Percentiles rank a stretch among this genome's conserved stretches.
Conservation (phyloP, 1,284 basidiomycete species). For the Cryptococcus depauperatus region DNA sequence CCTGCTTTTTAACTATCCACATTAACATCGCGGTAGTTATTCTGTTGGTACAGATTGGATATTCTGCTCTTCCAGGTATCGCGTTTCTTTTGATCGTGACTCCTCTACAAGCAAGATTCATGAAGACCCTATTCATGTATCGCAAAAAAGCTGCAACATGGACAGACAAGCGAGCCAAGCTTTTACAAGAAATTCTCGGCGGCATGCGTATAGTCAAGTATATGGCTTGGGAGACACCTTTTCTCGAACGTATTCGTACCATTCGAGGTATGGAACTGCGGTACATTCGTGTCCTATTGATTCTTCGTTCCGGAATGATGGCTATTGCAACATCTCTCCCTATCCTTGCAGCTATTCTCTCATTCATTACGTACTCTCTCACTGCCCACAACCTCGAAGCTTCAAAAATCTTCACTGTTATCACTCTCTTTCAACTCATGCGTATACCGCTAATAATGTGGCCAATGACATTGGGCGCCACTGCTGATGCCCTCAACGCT, state of each 20-base stretch:
- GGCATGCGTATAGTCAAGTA: conserved; percentile 87
- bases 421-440: conserved; percentile 63
- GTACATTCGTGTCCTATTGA: conserved; percentile 65
- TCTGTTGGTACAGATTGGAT: conserved; percentile 47
- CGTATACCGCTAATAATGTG: conserved; percentile 44
- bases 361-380: conserved; percentile 73
- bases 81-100: conserved; percentile 64
- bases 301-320: conserved; percentile 47
- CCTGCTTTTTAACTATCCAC: neutral
- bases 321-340: conserved; percentile 54
- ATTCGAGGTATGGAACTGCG: conserved; percentile 69
- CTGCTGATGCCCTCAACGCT: conserved; percentile 71
- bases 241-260: conserved; percentile 57
- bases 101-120: conserved; percentile 59
- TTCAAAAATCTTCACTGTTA: conserved; percentile 63
- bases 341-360: conserved; percentile 69
- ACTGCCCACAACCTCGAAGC: conserved; percentile 58
- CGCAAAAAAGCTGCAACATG: conserved; percentile 74
- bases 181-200: conserved; percentile 55
- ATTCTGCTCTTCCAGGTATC: conserved; percentile 48
- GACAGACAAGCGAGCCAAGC: conserved; percentile 58
- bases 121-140: conserved; percentile 65
- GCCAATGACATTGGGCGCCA: conserved; percentile 67
- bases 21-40: conserved; percentile 35
- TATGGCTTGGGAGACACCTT: conserved; percentile 54